phyloP scores from a whole-genome alignment of 1,139 yeast species.

The Pichia sp. region DNA sequence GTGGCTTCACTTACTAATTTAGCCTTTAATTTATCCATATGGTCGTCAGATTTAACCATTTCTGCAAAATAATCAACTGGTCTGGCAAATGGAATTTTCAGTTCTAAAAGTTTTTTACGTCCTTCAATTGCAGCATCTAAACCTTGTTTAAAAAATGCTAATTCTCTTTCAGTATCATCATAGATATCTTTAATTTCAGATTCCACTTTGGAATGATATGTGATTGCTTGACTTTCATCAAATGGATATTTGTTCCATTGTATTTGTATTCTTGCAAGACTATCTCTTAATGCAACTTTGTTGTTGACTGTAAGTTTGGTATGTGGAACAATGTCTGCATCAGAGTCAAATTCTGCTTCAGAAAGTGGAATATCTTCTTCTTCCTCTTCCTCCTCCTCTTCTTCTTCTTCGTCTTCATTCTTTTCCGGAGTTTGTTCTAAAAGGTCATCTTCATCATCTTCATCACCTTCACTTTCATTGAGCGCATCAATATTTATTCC shows the following conservation, averaged over 20 bases:
- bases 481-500: slow-evolving; percentile 49
- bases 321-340: slow-evolving; percentile 71
- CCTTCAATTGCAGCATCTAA: slow-evolving; percentile 76
- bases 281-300: slow-evolving; percentile 60
- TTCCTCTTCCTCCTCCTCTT: slow-evolving; percentile 40
- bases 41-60: slow-evolving; percentile 97
- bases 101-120: slow-evolving; percentile 49
- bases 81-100: slow-evolving; percentile 79
- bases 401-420: slow-evolving; percentile 34
- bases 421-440: slow-evolving; percentile 33
- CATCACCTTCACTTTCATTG: slow-evolving; percentile 47
- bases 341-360: slow-evolving; percentile 57
- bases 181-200: slow-evolving; percentile 76
- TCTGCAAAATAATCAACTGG: slow-evolving; percentile 97
- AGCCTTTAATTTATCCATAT: slow-evolving; percentile 87
- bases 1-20: slow-evolving; percentile 83
- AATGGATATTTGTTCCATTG: slow-evolving; percentile 73
- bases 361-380: slow-evolving; percentile 70
- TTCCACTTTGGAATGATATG: slow-evolving; percentile 55
- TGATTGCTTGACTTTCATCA: slow-evolving; percentile 75
- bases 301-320: slow-evolving; percentile 80
- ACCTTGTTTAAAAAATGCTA: slow-evolving; percentile 87
- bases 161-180: slow-evolving; percentile 87
- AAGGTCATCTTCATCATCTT: slow-evolving; percentile 41
- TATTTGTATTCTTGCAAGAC: slow-evolving; percentile 59